These are phyloP conservation scores for Solanum commersonii DNA, from an alignment of 257 asterid species.

Conservation along the genomic window DNA sequence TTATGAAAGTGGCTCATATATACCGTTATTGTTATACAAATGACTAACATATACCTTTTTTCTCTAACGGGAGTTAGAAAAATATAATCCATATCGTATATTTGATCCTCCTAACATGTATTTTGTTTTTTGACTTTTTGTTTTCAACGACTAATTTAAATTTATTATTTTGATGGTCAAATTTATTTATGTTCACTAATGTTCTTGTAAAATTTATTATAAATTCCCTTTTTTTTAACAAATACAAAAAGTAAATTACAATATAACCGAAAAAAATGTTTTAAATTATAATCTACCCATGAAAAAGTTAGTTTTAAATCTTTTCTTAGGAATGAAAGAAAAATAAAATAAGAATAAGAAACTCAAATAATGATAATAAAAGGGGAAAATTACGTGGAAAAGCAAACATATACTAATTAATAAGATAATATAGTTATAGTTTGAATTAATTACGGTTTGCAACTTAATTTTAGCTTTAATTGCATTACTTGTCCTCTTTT, in stretches of 20 bases:
- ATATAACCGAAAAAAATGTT: background rate
- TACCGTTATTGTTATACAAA: background rate
- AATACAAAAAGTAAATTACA: background rate
- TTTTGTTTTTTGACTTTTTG: too few species aligned
- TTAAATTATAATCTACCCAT: too few species aligned
- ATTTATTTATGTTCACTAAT: background rate
- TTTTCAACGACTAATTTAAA: background rate
- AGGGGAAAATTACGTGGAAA: background rate
- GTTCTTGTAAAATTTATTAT: background rate
- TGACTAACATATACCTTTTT: background rate
- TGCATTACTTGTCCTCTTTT: background rate
- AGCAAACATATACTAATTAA: background rate
- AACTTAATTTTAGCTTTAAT: background rate
- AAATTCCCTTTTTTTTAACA: too few species aligned
- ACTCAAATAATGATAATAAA: background rate
- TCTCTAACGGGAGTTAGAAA: background rate
- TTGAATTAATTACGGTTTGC: background rate
- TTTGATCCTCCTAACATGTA: background rate
- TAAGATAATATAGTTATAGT: background rate
- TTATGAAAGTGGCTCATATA: background rate
- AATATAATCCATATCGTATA: background rate
- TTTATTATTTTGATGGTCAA: background rate
- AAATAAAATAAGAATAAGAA: background rate
- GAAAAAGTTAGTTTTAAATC: background rate
- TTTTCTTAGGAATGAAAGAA: too few species aligned